Evolutionary conservation across 2,329 filamentous ascomycete genomes (phyloP).

Genomic region (Ophiostoma novo-ulmi): DNA sequence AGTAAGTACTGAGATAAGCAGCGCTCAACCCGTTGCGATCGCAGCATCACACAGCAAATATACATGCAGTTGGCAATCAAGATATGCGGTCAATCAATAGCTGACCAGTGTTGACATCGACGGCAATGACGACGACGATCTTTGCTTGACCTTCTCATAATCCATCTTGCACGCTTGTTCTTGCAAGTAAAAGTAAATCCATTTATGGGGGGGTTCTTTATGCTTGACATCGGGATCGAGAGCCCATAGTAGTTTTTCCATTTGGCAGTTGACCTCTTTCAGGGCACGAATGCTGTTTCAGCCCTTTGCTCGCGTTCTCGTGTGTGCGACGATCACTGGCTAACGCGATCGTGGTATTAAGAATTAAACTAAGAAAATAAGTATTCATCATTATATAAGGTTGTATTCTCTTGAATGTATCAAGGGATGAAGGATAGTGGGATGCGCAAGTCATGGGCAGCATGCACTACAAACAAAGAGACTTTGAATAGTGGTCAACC

Average conservation of each 20-base stretch:
- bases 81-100: background rate
- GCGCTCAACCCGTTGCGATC: no score
- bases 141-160: background rate
- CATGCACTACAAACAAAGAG: background rate
- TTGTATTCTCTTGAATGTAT: background rate
- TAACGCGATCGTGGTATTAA: background rate
- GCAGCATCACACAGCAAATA: background rate
- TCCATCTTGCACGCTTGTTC: background rate
- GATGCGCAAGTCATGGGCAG: background rate
- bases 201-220: background rate
- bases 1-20: background rate
- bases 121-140: background rate
- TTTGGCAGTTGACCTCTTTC: background rate
- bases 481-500: background rate
- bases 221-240: slow-evolving; percentile 13
- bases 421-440: background rate
- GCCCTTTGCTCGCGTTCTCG: slow-evolving; percentile 11
- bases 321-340: background rate
- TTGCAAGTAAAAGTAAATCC: background rate
- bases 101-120: background rate
- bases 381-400: background rate
- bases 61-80: background rate
- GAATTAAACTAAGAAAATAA: background rate
- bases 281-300: slow-evolving; percentile 5
- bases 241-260: background rate